phyloP scores from a whole-genome alignment of 2,329 filamentous ascomycete species.

The Parastagonospora nodorum region DNA sequence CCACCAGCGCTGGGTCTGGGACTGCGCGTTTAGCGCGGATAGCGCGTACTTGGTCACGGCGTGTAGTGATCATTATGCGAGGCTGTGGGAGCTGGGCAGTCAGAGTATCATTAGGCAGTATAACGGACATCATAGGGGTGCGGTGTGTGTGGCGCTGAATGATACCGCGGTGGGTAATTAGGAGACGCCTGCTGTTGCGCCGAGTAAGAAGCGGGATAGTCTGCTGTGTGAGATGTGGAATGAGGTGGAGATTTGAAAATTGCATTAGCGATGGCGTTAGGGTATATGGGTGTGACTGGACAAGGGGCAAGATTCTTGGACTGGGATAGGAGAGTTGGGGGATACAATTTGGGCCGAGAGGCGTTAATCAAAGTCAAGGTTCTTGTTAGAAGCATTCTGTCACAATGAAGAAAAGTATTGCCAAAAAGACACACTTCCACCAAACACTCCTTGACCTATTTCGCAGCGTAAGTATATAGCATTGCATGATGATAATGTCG shows the following conservation, averaged over 20 bases:
- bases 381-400: too few relatives aligned
- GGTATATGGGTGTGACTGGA: neutral
- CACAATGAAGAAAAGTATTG: too few relatives aligned
- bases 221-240: neutral
- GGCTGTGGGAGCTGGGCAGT: slow-evolving; percentile 85
- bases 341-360: too few relatives aligned
- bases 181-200: neutral
- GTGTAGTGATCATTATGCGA: slow-evolving; percentile 90
- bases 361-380: too few relatives aligned
- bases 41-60: slow-evolving; percentile 92
- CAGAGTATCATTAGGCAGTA: slow-evolving; percentile 94
- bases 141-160: slow-evolving; percentile 90
- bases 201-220: neutral
- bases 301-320: neutral
- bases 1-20: slow-evolving; percentile 97
- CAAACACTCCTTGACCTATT: too few relatives aligned
- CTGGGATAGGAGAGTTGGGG: too few relatives aligned
- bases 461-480: neutral
- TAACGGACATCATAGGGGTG: slow-evolving; percentile 89
- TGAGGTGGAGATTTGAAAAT: neutral
- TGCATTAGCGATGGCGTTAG: slow-evolving; percentile 3
- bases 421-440: neutral
- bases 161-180: slow-evolving; percentile 59
- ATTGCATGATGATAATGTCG: neutral
- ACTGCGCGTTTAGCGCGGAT: slow-evolving; percentile 93